phyloP scores from a whole-genome alignment of 2,329 filamentous ascomycete species.

The Macroventuria anomochaeta region DNA sequence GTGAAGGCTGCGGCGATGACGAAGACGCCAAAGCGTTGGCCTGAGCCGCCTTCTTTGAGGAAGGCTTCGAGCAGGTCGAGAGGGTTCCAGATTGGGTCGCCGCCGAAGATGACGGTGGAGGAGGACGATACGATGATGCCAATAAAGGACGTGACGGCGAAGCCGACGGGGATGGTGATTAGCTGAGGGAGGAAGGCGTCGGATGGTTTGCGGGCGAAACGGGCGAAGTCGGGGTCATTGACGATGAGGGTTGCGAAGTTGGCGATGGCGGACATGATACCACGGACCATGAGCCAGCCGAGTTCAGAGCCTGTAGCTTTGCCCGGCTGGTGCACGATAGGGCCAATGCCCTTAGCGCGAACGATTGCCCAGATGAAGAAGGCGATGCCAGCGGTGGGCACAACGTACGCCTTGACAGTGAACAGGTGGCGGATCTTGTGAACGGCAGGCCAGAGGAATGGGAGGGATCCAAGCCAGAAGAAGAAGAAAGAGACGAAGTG shows the following conservation, averaged over 20 bases:
- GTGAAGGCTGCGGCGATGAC: slow-evolving; percentile 61
- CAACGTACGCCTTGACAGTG: slow-evolving; percentile 85
- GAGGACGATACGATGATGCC: slow-evolving; percentile 60
- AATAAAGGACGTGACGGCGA: slow-evolving; percentile 78
- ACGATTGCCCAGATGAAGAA: slow-evolving; percentile 89
- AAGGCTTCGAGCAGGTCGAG: slow-evolving; percentile 52
- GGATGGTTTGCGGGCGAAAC: slow-evolving; percentile 77
- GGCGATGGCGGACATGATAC: slow-evolving; percentile 86
- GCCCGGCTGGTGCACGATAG: slow-evolving; percentile 75
- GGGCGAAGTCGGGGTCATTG: slow-evolving; percentile 82
- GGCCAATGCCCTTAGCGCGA: slow-evolving; percentile 80
- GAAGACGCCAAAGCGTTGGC: slow-evolving; percentile 57
- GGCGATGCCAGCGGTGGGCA: slow-evolving; percentile 80
- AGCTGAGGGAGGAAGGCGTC: slow-evolving; percentile 85
- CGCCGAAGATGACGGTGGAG: slow-evolving; percentile 53
- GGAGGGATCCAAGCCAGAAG: slow-evolving; percentile 82
- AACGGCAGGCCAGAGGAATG: slow-evolving; percentile 87
- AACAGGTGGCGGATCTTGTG: slow-evolving; percentile 89
- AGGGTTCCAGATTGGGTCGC: slow-evolving; percentile 53
- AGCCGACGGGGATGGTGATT: slow-evolving; percentile 57
- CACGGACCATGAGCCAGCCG: slow-evolving; percentile 82
- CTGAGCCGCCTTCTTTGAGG: slow-evolving; percentile 50
- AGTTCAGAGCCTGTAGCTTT: slow-evolving; percentile 70
- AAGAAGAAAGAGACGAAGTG: slow-evolving; percentile 84
- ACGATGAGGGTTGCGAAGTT: slow-evolving; percentile 89